A percentile compares a stretch with the other conserved stretches of the same genome.
phyloP scores from a whole-genome alignment of 2,329 filamentous ascomycete genomes.

The Claviceps fusiformis region DNA sequence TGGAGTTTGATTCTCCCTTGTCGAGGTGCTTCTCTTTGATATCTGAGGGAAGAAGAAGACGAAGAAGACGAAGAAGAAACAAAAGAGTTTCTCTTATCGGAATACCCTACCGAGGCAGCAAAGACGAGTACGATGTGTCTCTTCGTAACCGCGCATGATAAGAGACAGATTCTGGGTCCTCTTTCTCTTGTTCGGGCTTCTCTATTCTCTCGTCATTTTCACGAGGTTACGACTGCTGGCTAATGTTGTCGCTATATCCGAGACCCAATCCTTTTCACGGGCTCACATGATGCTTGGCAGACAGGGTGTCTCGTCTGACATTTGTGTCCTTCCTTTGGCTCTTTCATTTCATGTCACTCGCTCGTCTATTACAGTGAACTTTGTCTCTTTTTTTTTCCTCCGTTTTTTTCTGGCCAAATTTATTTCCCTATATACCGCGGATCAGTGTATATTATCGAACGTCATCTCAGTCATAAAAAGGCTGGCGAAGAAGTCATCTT shows the following conservation, averaged over 20 bases:
- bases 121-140: not conserved
- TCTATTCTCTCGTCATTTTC: slow-evolving; percentile 13
- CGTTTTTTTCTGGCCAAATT: not conserved
- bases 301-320: slow-evolving; percentile 6
- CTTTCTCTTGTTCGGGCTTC: slow-evolving; percentile 8
- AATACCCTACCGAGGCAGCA: not conserved
- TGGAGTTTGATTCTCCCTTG: not conserved
- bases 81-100: not conserved
- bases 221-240: slow-evolving; percentile 21
- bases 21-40: not conserved
- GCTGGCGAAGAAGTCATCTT: slow-evolving; percentile 8
- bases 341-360: not conserved
- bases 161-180: not conserved
- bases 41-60: not conserved
- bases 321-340: slow-evolving; percentile 1
- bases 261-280: not conserved
- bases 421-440: slow-evolving; percentile 3
- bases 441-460: slow-evolving; percentile 19
- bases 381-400: not conserved
- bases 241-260: slow-evolving; percentile 19
- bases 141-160: not conserved
- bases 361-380: not conserved
- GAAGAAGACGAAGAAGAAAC: not conserved
- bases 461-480: slow-evolving; percentile 15
- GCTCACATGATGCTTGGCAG: not conserved